Base-by-base conservation (phyloP, 2,329 filamentous ascomycete genomes). In the Fusarium sp. region DNA sequence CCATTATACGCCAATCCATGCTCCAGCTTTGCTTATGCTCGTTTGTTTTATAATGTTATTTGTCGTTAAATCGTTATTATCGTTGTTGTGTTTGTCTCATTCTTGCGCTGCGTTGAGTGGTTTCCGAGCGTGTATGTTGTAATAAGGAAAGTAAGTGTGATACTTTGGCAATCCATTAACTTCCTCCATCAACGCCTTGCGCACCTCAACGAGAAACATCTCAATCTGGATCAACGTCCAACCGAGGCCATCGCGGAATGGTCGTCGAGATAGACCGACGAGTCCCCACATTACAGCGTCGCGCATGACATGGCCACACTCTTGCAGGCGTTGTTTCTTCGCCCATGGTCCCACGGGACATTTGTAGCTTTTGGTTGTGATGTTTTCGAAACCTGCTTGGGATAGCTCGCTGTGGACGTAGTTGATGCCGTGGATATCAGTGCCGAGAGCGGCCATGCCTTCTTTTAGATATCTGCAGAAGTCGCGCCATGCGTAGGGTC, bases 311-410 rank as follows among this genome's bases (percentile, higher is more conserved):
- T 83, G 77, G 3, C 85, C 85, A 66, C 82, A 85, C 37, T 83
- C 78, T 48, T 81, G 79, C 22, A 84, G 78, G 6, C 81, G 78
- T 27, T 77, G 72, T 58, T 80, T 79, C 49, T 79, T 78, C 4
- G 85, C 80, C 85, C 85, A 87, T 5, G 80, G 75, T 18, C 85
- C 85, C 3, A 86, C 73, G 6, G 85, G 85, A 10, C 81, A 82
- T 71, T 86, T 86, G 25, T 84, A 80, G 24, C 77, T 78, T 63
- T 82, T 80, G 70, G 81, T 79, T 6, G 69, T 70, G 29, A 86
- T 70, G 22, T 77, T 73, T 37, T 76, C 72, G 74, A 86, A 87
- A 7, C 85, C 85, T 9, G 81, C 79, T 4, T 71, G 74, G 4
- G 61, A 42, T 30, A 86, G 76, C 60, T 82, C 79, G 6, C 72